These are phyloP conservation scores for Hypericum androsaemum DNA, from an alignment of 345 rosid species.

Conservation along the genomic window DNA sequence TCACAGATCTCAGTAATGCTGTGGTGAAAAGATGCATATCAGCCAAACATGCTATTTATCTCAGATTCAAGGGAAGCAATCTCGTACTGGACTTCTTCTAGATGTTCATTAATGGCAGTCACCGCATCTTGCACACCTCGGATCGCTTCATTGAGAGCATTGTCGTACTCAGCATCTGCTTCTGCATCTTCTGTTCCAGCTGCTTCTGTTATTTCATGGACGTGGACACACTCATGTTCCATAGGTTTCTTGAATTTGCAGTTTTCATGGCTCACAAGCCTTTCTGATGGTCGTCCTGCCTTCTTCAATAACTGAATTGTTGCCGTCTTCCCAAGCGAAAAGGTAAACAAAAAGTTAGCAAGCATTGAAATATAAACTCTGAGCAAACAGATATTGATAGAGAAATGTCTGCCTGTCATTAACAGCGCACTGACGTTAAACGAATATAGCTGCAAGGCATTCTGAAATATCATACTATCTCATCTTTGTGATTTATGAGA, in stretches of 20 bases:
- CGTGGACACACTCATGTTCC: conserved; percentile 70
- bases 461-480: not conserved
- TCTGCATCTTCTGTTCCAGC: conserved; percentile 88
- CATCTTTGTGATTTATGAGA: no score
- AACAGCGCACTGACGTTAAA: not conserved
- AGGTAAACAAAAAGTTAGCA: conserved; percentile 7
- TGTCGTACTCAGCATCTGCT: conserved; percentile 75
- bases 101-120: conserved; percentile 64
- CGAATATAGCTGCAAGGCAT: not conserved
- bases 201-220: conserved; percentile 80
- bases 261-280: conserved; percentile 59
- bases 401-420: no score
- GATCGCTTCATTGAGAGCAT: conserved; percentile 80
- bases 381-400: conserved; percentile 7
- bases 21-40: no score
- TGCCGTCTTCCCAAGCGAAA: conserved; percentile 38
- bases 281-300: conserved; percentile 75
- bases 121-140: conserved; percentile 81
- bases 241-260: conserved; percentile 59
- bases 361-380: not conserved
- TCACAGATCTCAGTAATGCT: no score
- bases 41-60: not conserved
- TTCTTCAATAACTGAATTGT: conserved; percentile 82
- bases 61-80: conserved; percentile 31
- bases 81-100: conserved; percentile 77